Conservation (phyloP, 2,329 filamentous ascomycete species). For the Arthrobotrys conoides region DNA sequence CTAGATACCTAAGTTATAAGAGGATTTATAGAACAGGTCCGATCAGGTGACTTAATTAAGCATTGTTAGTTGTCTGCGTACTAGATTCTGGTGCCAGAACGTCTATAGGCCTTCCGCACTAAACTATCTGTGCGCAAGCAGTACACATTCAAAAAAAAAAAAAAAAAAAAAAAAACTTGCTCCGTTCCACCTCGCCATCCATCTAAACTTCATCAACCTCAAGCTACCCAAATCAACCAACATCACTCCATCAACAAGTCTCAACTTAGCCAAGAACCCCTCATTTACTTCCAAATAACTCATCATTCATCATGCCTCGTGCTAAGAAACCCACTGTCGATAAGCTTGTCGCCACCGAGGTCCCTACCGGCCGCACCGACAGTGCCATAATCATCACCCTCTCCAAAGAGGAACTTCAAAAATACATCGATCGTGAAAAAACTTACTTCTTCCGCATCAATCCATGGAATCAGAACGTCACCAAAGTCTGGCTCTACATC, state of each 20-base stretch:
- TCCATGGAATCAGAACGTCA: conserved; percentile 14
- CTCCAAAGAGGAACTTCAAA: conserved; percentile 15
- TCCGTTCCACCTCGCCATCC: too few species aligned
- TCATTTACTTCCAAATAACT: conserved; percentile 2
- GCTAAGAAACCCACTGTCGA: neutral
- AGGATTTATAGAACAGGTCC: too few species aligned
- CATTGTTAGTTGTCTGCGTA: too few species aligned
- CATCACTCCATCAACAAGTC: neutral
- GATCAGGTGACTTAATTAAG: too few species aligned
- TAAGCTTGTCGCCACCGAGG: conserved; percentile 4
- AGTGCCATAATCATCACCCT: conserved; percentile 23
- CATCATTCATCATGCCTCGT: conserved; percentile 22
- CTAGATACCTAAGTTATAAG: too few species aligned
- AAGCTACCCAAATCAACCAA: neutral
- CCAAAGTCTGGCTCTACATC: conserved; percentile 36
- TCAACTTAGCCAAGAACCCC: neutral
- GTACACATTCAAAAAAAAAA: too few species aligned
- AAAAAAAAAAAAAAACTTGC: too few species aligned
- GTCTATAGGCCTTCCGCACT: too few species aligned
- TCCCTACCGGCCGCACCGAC: conserved; percentile 16
- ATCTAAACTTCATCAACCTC: too few species aligned
- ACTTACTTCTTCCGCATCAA: conserved; percentile 26
- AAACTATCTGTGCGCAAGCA: too few species aligned
- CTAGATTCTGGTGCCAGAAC: too few species aligned
- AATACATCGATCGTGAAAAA: conserved; percentile 10